Conservation (phyloP, 169 alveolate species). For the Plasmodium gaboni region DNA sequence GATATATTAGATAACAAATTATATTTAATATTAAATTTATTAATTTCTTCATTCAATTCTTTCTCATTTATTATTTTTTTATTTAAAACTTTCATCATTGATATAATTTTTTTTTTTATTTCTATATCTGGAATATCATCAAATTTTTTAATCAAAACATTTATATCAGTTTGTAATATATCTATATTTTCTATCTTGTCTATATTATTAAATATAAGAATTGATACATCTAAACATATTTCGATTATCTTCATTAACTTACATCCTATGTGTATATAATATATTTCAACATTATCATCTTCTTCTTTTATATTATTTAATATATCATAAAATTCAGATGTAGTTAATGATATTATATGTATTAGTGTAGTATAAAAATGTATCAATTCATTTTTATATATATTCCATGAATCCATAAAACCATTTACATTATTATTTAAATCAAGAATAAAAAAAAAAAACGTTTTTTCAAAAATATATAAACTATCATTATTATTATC, state of each 20-base stretch:
- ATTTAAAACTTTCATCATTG: conserved; percentile 13
- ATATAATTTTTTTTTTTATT: conserved; percentile 48
- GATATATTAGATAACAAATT: too few species aligned
- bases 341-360: conserved; percentile 31
- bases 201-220: conserved; percentile 8
- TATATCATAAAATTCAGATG: conserved; percentile 16
- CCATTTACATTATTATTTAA: conserved; percentile 13
- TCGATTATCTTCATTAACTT: conserved; percentile 44
- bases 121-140: conserved; percentile 61
- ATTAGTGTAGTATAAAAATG: conserved; percentile 16
- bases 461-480: conserved; percentile 40
- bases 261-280: conserved; percentile 34
- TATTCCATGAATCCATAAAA: conserved; percentile 49
- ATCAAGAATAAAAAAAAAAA: conserved; percentile 46
- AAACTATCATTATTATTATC: conserved; percentile 14
- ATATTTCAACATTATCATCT: not conserved
- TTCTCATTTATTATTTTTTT: not conserved
- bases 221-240: conserved; percentile 32
- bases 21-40: not conserved
- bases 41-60: conserved; percentile 10
- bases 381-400: conserved; percentile 15
- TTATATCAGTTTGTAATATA: conserved; percentile 1
- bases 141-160: conserved; percentile 10
- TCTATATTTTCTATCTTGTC: conserved; percentile 2
- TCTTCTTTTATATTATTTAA: conserved; percentile 22